Conservation (phyloP, 345 rosid genomes). For the Schrenkiella parvula region DNA sequence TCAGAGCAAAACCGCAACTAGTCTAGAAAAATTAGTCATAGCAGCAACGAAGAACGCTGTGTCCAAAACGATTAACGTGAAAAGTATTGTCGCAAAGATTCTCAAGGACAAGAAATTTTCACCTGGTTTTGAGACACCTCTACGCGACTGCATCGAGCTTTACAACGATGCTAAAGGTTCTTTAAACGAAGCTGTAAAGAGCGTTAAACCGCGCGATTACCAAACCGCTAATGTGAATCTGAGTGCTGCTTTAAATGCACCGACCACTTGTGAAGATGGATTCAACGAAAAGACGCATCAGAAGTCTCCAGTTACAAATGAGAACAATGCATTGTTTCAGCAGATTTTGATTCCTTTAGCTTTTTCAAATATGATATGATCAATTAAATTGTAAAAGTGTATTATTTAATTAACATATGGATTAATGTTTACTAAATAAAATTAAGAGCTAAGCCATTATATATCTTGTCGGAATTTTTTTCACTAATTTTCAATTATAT, state of each 20-base stretch:
- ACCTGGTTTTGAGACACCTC: not conserved
- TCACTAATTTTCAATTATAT: too few relatives aligned
- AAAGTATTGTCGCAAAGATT: conserved; percentile 12
- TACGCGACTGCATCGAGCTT: conserved; percentile 38
- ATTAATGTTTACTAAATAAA: not conserved
- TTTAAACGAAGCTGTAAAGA: not conserved
- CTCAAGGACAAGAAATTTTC: not conserved
- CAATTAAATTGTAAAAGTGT: not conserved
- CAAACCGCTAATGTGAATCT: not conserved
- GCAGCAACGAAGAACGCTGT: conserved; percentile 20
- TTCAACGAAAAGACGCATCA: not conserved
- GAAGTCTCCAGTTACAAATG: conserved; percentile 25
- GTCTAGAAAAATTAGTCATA: conserved; percentile 10
- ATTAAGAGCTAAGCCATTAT: not conserved
- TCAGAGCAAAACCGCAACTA: conserved; percentile 23
- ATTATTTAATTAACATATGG: not conserved
- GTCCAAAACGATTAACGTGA: conserved; percentile 27
- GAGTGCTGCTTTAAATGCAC: not conserved
- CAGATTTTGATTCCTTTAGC: conserved; percentile 37
- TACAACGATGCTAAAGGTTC: conserved; percentile 23
- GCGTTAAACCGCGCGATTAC: not conserved
- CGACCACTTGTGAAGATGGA: not conserved
- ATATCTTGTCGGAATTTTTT: not conserved
- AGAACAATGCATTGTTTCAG: conserved; percentile 30
- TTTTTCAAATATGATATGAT: conserved; percentile 36